These are phyloP conservation scores for Phialemonium atrogriseum DNA, from an alignment of 2,329 filamentous ascomycete genomes.

Conservation along the genomic window DNA sequence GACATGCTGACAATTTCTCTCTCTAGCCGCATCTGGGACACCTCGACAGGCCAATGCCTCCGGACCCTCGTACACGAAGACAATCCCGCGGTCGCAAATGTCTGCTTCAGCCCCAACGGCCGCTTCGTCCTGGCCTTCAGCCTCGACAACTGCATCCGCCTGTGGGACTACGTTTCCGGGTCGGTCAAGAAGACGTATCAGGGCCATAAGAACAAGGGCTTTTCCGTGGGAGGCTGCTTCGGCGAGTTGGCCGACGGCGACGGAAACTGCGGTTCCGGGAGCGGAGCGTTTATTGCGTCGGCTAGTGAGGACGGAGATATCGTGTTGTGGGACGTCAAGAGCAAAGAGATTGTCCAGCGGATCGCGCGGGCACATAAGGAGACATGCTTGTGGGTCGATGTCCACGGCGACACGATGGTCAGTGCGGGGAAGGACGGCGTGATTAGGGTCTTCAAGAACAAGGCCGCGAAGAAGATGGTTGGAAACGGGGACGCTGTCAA, in stretches of 20 bases:
- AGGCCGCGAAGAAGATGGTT: constrained; percentile 10
- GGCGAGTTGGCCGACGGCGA: constrained; percentile 39
- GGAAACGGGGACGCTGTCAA: constrained; percentile 12
- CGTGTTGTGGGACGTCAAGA: constrained; percentile 83
- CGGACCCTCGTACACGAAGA: constrained; percentile 95
- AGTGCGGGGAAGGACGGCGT: constrained; percentile 48
- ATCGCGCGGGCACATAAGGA: constrained; percentile 43
- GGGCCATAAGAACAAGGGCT: constrained; percentile 77
- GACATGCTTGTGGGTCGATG: constrained; percentile 60
- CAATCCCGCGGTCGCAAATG: constrained; percentile 79
- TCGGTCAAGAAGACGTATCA: constrained; percentile 96
- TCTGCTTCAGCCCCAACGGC: constrained; percentile 90
- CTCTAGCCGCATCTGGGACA: constrained; percentile 81
- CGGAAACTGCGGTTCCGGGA: constrained; percentile 14
- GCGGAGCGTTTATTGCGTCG: constrained; percentile 58
- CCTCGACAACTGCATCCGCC: constrained; percentile 77
- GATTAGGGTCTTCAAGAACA: constrained; percentile 40
- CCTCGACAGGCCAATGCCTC: constrained; percentile 86
- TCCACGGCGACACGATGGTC: constrained; percentile 46
- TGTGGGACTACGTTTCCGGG: constrained; percentile 94
- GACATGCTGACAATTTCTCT: constrained; percentile 6
- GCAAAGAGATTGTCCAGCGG: constrained; percentile 72
- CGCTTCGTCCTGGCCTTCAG: constrained; percentile 89
- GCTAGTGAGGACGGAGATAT: constrained; percentile 84
- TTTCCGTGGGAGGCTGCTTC: constrained; percentile 79